Conservation (phyloP, 2,329 filamentous ascomycete genomes). For the Aspergillus sclerotialis region DNA sequence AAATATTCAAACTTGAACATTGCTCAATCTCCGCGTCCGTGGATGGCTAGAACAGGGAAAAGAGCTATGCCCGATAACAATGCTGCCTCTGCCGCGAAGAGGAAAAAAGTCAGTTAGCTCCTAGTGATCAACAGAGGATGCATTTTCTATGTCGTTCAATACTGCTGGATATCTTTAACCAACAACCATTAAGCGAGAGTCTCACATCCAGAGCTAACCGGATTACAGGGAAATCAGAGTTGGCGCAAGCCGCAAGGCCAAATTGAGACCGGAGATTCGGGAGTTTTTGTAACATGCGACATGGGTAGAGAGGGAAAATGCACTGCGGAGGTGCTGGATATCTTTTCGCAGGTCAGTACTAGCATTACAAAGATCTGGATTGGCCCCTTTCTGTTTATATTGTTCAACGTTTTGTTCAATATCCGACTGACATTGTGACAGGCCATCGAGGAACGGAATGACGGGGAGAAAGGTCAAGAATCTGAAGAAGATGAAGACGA, state of each 20-base stretch:
- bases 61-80: constrained; percentile 22
- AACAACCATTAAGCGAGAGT: too few species aligned
- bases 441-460: constrained; percentile 9
- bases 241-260: constrained; percentile 21
- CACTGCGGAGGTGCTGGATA: constrained; percentile 49
- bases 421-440: constrained; percentile 5
- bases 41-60: constrained; percentile 23
- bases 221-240: constrained; percentile 20
- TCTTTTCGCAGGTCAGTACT: constrained; percentile 48
- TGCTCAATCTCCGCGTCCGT: neutral
- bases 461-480: constrained; percentile 19
- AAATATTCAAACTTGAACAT: too few species aligned
- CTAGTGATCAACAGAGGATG: too few species aligned
- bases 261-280: constrained; percentile 47
- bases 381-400: neutral
- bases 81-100: constrained; percentile 3
- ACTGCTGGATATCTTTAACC: too few species aligned
- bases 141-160: too few species aligned
- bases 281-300: constrained; percentile 58
- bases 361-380: neutral
- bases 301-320: constrained; percentile 56
- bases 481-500: constrained; percentile 38
- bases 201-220: constrained; percentile 5
- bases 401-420: too few species aligned
- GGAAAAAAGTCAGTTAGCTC: constrained; percentile 1